Percentiles rank a stretch among this genome's conserved stretches.
Conservation (phyloP, 805 yeast species). For the Metschnikowia bowlesiae region DNA sequence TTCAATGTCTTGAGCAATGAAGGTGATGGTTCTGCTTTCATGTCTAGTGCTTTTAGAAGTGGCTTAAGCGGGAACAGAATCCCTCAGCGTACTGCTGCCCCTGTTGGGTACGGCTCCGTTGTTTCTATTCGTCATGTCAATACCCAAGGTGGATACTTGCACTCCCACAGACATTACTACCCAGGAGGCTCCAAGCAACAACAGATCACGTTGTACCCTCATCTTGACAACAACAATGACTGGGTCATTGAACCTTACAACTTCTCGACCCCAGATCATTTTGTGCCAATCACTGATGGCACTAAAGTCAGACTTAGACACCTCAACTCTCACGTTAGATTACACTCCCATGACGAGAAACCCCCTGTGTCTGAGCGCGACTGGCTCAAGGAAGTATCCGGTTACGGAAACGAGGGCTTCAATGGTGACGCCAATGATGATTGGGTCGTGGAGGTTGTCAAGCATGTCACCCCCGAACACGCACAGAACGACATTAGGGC, state of each 20-base stretch:
- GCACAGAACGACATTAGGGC: conserved; percentile 60
- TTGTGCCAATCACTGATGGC: conserved; percentile 62
- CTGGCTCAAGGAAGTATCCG: conserved; percentile 80
- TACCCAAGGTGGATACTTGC: conserved; percentile 77
- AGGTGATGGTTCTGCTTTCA: conserved; percentile 69
- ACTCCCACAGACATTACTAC: conserved; percentile 68
- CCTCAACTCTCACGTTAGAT: conserved; percentile 53
- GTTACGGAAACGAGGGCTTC: conserved; percentile 74
- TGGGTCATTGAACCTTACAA: conserved; percentile 71
- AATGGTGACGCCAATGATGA: conserved; percentile 84
- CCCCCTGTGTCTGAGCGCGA: conserved; percentile 73
- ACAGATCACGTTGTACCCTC: conserved; percentile 77
- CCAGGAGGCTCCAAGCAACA: conserved; percentile 83
- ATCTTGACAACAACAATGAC: conserved; percentile 66
- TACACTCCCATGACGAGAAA: conserved; percentile 80
- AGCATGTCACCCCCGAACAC: conserved; percentile 42
- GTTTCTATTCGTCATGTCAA: conserved; percentile 64
- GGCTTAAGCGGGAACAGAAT: conserved; percentile 56
- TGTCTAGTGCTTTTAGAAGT: conserved; percentile 69
- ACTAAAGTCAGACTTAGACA: conserved; percentile 69
- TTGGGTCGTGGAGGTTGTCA: conserved; percentile 69
- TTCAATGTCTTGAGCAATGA: conserved; percentile 53
- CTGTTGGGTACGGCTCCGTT: conserved; percentile 69
- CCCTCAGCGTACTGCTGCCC: conserved; percentile 55
- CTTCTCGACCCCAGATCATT: conserved; percentile 52